Evolutionary conservation across 257 asterid genomes (phyloP).

Genomic region (Haberlea rhodopensis): DNA sequence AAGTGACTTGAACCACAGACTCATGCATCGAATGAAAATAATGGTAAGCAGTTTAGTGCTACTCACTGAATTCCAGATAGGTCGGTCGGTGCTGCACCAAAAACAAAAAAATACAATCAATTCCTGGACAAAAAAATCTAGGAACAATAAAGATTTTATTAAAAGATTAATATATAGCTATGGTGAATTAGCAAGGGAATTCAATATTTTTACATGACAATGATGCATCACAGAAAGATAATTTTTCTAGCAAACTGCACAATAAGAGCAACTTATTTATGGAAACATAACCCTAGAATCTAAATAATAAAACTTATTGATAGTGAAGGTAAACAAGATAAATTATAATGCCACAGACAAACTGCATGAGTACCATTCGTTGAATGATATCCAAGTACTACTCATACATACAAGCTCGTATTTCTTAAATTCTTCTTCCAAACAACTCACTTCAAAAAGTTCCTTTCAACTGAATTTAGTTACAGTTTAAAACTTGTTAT

Average conservation of each 20-base stretch:
- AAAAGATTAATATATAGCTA: constrained; percentile 10
- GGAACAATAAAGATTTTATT: neutral
- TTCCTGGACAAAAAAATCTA: constrained; percentile 2
- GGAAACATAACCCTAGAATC: neutral
- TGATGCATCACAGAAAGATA: too few species aligned
- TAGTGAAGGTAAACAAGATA: neutral
- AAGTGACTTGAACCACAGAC: constrained; percentile 20
- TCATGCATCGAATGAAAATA: constrained; percentile 20
- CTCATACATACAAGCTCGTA: neutral
- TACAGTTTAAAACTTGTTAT: neutral
- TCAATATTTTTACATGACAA: too few species aligned
- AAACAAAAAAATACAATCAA: constrained; percentile 32
- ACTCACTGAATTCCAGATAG: constrained; percentile 96
- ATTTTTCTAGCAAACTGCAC: constrained; percentile 6
- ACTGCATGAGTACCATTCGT: too few species aligned
- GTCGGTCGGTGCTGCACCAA: constrained; percentile 73
- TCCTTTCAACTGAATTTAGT: neutral
- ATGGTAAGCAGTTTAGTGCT: constrained; percentile 26
- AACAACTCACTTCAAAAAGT: neutral
- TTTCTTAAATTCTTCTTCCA: neutral
- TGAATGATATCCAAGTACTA: neutral
- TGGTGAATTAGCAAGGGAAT: constrained; percentile 3
- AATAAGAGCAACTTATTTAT: neutral
- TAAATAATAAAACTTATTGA: neutral
- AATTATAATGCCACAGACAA: neutral